Evolutionary conservation across 2,329 filamentous ascomycete species (phyloP).

Genomic region (Aspergillus fumigatus): DNA sequence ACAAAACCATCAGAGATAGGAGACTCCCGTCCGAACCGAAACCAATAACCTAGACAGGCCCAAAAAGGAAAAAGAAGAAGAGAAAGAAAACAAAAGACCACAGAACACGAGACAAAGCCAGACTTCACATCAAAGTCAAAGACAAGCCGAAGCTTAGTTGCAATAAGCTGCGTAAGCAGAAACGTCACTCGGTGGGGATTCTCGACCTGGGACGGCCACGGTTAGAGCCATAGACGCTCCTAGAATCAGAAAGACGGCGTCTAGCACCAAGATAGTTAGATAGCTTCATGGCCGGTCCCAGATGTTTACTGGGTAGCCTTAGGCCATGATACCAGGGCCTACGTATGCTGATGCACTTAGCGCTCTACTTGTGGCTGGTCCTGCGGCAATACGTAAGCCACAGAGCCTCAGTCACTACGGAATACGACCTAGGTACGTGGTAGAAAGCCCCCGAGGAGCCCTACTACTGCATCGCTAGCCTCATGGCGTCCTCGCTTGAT

Average conservation of each 20-base stretch:
- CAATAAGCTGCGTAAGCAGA: slow-evolving; percentile 17
- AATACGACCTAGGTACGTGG: no score
- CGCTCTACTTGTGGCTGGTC: slow-evolving; percentile 1
- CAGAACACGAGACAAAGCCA: background rate
- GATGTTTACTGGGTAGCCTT: no score
- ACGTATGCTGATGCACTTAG: background rate
- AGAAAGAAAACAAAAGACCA: background rate
- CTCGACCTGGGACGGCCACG: slow-evolving; percentile 4
- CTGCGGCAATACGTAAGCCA: slow-evolving; percentile 6
- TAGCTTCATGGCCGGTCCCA: background rate
- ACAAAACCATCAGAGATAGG: background rate
- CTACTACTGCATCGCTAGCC: background rate
- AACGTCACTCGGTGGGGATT: slow-evolving; percentile 19
- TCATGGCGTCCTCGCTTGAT: background rate
- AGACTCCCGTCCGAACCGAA: background rate
- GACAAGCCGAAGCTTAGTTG: background rate
- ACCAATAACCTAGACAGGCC: background rate
- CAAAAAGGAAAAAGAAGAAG: background rate
- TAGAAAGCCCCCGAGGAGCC: background rate
- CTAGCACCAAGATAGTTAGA: background rate
- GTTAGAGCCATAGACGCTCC: background rate
- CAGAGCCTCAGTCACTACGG: slow-evolving; percentile 1
- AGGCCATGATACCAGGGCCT: background rate
- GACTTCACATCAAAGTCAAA: background rate
- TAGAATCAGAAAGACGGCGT: background rate